These are phyloP conservation scores for Kalmusia sp. DNA, from an alignment of 2,329 filamentous ascomycete species.

Conservation along the genomic window DNA sequence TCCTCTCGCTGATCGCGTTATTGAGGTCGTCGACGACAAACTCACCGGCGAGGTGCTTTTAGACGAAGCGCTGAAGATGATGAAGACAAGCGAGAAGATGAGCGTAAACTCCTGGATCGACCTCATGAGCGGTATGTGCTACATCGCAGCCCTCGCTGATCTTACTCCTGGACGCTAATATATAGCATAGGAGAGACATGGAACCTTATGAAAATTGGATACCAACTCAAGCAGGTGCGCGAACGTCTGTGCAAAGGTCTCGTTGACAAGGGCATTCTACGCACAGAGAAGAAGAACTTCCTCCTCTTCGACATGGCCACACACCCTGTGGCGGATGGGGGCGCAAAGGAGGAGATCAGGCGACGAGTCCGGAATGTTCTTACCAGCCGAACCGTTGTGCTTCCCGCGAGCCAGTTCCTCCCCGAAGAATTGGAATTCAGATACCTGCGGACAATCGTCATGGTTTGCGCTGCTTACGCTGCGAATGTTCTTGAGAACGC, in stretches of 20 bases:
- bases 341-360: slow-evolving; percentile 96
- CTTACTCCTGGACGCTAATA: slow-evolving; percentile 26
- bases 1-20: slow-evolving; percentile 88
- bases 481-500: slow-evolving; percentile 98
- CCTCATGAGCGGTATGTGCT: slow-evolving; percentile 86
- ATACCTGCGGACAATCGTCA: slow-evolving; percentile 87
- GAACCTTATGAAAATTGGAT: slow-evolving; percentile 99
- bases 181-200: slow-evolving; percentile 83
- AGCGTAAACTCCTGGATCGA: slow-evolving; percentile 99
- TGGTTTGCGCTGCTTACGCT: slow-evolving; percentile 98
- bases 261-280: slow-evolving; percentile 97
- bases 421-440: slow-evolving; percentile 95
- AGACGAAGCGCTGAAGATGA: slow-evolving; percentile 99
- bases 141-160: slow-evolving; percentile 1
- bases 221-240: slow-evolving; percentile 98
- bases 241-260: slow-evolving; percentile 96
- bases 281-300: slow-evolving; percentile 99
- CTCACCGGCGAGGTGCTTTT: slow-evolving; percentile 95
- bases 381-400: slow-evolving; percentile 91
- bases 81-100: slow-evolving; percentile 99
- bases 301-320: slow-evolving; percentile 99
- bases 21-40: slow-evolving; percentile 96
- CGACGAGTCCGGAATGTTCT: slow-evolving; percentile 90
- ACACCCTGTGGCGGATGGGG: slow-evolving; percentile 93
- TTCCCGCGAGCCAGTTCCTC: slow-evolving; percentile 84